phyloP scores from a whole-genome alignment of 441 rosid genomes.

The Syzygium malaccense region DNA sequence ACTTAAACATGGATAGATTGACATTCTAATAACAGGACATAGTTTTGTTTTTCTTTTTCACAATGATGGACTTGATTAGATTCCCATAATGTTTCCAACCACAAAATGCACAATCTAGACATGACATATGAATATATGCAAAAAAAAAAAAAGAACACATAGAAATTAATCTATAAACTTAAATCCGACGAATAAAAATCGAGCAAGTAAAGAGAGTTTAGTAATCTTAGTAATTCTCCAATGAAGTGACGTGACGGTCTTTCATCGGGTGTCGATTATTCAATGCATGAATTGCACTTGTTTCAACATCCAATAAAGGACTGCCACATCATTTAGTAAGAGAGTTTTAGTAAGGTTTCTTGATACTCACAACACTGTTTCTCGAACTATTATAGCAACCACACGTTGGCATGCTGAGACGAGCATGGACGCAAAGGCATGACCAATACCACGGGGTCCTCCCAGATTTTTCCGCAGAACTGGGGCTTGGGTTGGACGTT shows the following conservation, averaged over 20 bases:
- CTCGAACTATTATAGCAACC: neutral
- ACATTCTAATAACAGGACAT: accelerated
- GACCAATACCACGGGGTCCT: neutral
- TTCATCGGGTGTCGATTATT: neutral
- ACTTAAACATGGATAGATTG: neutral
- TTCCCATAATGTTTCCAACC: accelerated
- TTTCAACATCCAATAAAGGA: neutral
- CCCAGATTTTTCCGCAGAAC: neutral
- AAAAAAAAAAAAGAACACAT: neutral
- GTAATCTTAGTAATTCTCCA: neutral
- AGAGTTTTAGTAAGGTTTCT: neutral
- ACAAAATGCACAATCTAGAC: neutral
- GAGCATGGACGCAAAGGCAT: neutral
- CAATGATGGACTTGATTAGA: neutral
- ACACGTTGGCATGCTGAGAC: neutral
- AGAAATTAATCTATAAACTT: neutral
- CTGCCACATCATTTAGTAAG: neutral
- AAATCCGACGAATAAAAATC: neutral
- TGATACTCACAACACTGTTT: neutral
- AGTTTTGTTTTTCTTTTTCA: neutral
- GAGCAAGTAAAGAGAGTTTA: neutral
- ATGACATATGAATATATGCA: neutral
- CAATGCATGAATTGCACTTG: neutral
- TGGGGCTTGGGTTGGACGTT: neutral
- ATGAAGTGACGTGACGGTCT: neutral